phyloP scores from a whole-genome alignment of 352 stramenopile species.

The Globisporangium parvum region DNA sequence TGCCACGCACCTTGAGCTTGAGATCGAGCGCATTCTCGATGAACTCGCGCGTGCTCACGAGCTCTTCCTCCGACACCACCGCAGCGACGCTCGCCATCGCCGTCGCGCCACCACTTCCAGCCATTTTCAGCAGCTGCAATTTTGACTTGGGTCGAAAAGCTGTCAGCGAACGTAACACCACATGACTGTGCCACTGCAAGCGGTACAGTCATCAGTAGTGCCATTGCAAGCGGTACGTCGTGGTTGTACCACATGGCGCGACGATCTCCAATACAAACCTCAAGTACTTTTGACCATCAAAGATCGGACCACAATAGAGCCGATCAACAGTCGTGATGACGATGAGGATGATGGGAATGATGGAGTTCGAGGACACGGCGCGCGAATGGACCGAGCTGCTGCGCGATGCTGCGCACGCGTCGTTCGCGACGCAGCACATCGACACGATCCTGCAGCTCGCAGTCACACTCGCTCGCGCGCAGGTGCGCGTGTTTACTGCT shows the following conservation, averaged over 20 bases:
- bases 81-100: constrained; percentile 2
- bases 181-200: no score
- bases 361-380: constrained; percentile 23
- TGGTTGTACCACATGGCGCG: no score
- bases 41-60: constrained; percentile 71
- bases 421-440: constrained; percentile 24
- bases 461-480: constrained; percentile 21
- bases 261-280: no score
- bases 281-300: neutral
- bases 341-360: no score
- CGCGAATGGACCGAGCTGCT: constrained; percentile 44
- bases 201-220: no score
- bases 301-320: neutral
- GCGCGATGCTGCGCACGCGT: constrained; percentile 12
- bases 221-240: no score
- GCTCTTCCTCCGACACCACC: constrained; percentile 36
- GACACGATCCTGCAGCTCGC: constrained; percentile 25
- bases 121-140: constrained; percentile 9
- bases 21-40: constrained; percentile 82
- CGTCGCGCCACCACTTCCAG: constrained; percentile 11
- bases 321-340: neutral
- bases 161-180: no score
- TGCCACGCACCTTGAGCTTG: constrained; percentile 51
- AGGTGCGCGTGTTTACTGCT: neutral
- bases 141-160: no score